Evolutionary conservation across 495 filamentous ascomycete species (phyloP), one percentile per base, ranked within the genome.

Genomic region (Cryomyces minteri): DNA sequence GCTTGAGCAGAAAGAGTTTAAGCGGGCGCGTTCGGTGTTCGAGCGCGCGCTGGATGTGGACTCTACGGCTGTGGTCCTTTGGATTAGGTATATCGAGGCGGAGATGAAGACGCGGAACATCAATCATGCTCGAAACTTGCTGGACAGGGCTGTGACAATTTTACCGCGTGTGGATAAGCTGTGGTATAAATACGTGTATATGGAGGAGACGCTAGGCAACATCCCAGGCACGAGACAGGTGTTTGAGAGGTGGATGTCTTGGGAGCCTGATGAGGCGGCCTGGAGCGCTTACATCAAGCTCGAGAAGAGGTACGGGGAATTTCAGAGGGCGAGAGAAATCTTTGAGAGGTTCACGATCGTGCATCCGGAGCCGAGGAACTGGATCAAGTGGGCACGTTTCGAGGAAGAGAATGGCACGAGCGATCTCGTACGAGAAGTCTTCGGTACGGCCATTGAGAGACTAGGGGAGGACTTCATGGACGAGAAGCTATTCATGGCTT

Each of bases 111-210:
- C 74, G 40, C 69, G 87, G 44, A 95, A 95, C 60, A 95, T 98
- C 67, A 95, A 94, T 58, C 90, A 96, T 73, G 87, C 90, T 32
- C 70, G 90, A 46, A 98, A 98, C 56, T 63, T 98, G 37, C 72
- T 96, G 31, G 90, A 98, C 58, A 84, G 90, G 41, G 92, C 92
- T 33, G 85, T 98, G 41, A 90, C 88, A 1, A 85, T 90, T 45
- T 67, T 95, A 32, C 90, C 90, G 32, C 69, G 90, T 33, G 72
- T 95, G 30, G 82, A 94, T 59, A 95, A 95, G 66, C 67, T 98
- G 43, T 98, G 90, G 90, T 96, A 88, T 63, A 94, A 95, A 59
- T 96, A 94, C 71, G 84, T 93, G 31, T 94, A 94, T 57, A 93
- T 96, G 82, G 90, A 95, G 61, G 92, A 98, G 70, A 96, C 87